phyloP scores from a whole-genome alignment of 2,329 filamentous ascomycete genomes.

The Talaromyces sp. region DNA sequence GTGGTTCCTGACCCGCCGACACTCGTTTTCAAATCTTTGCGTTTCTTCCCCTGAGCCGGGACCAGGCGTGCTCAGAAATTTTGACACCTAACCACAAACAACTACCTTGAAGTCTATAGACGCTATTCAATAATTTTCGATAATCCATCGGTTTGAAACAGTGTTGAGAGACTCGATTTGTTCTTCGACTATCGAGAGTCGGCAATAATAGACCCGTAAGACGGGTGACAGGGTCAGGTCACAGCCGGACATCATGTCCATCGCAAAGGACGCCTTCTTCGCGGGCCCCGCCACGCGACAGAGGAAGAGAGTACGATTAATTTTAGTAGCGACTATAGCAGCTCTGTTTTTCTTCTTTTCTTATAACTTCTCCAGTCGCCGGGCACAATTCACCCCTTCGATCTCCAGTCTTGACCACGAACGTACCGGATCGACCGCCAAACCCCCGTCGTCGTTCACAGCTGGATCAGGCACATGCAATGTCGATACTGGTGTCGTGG shows the following conservation, averaged over 20 bases:
- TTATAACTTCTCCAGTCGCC: slow-evolving; percentile 5
- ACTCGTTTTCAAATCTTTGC: slow-evolving; percentile 8
- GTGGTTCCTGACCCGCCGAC: slow-evolving; percentile 6
- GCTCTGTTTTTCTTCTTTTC: slow-evolving; percentile 12
- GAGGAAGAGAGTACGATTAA: slow-evolving; percentile 9
- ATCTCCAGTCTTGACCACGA: background rate
- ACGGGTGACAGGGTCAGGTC: background rate
- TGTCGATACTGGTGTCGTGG: slow-evolving; percentile 4
- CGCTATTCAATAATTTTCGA: background rate
- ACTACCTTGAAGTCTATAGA: background rate
- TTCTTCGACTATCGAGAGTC: background rate
- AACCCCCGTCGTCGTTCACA: background rate
- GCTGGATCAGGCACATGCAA: slow-evolving; percentile 5
- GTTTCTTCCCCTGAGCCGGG: background rate
- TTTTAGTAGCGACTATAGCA: slow-evolving; percentile 1
- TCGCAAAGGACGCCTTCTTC: slow-evolving; percentile 10
- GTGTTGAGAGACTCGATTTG: background rate
- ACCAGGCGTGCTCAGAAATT: background rate
- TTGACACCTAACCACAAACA: background rate
- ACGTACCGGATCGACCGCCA: background rate
- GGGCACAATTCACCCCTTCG: slow-evolving; percentile 6
- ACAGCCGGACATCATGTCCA: slow-evolving; percentile 3
- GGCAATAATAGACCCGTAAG: background rate
- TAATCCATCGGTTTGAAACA: background rate
- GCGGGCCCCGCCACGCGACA: slow-evolving; percentile 8